Evolutionary conservation across 176 grass and related monocot genomes (phyloP), one percentile per base, ranked within the genome.

Genomic region (Cymbopogon citratus): DNA sequence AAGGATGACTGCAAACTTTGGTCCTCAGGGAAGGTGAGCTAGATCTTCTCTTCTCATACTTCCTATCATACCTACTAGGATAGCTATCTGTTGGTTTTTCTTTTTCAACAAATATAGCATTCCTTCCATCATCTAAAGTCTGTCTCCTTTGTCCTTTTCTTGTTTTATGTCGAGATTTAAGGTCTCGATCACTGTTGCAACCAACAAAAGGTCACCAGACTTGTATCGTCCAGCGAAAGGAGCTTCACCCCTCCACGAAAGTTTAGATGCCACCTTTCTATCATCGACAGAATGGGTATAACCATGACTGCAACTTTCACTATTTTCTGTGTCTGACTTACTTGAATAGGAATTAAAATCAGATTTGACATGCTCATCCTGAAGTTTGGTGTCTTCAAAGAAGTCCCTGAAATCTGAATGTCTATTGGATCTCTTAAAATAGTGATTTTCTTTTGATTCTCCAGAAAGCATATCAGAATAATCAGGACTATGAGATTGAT

Each of bases 401-500:
- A 66, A 77, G 73, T 65, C 46, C 64, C 9, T 81, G 63, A 82
- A 75, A 71, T 82, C 87, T 51, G 75, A 38, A 25, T 86, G 69
- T 44, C 69, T 29, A 66, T 52, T 59, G n/a, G 29, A 75, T 83
- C 81, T 85, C 79, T 93, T 89, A 69, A 87, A 91, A 87, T 57
- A 78, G 31, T 39, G 24, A 59, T 85, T 75, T 69, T 90, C 78
- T 25, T 76, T 57, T 29, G 82, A 97, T 88, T 81, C 84, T 87
- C 71, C 78, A 86, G 89, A 91, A 91, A 65, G 64, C 28, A 34
- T 63, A 82, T 82, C 87, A 70, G 82, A 78, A 85, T 87, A 80
- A 75, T 76, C 71, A 79, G 73, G 67, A 69, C 69, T 82, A 54
- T 57, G 77, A 73, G 56, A 79, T 63, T 44, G 71, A 23, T 15